phyloP scores from a whole-genome alignment of 2,329 filamentous ascomycete species.

The Blumeriella jaapii region DNA sequence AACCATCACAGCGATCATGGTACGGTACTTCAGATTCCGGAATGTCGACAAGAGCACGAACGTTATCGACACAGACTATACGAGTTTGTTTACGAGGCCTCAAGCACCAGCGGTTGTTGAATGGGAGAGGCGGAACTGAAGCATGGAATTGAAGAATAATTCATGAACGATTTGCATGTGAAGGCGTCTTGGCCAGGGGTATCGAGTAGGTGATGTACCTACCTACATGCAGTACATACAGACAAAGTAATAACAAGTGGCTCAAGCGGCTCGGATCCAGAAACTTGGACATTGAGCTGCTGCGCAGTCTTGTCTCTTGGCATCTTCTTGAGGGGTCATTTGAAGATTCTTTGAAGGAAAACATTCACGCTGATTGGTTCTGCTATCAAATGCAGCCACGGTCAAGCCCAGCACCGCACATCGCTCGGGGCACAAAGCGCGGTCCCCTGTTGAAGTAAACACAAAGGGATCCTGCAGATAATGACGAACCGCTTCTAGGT shows the following conservation, averaged over 20 bases:
- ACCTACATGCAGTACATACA: too few relatives aligned
- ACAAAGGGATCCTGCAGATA: too few relatives aligned
- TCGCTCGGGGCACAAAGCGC: too few relatives aligned
- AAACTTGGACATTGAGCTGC: too few relatives aligned
- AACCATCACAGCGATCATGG: constrained; percentile 67
- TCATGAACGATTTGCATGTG: constrained; percentile 14
- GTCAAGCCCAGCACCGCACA: constrained; percentile 3
- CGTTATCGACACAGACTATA: constrained; percentile 58
- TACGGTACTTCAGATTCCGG: constrained; percentile 68
- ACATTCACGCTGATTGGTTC: too few relatives aligned
- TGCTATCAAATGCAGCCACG: too few relatives aligned
- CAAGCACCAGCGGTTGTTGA: constrained; percentile 58
- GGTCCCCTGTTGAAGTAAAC: too few relatives aligned
- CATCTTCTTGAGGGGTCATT: neutral
- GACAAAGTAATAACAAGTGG: too few relatives aligned
- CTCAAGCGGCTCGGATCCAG: too few relatives aligned
- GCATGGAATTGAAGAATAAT: too few relatives aligned
- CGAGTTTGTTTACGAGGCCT: constrained; percentile 62
- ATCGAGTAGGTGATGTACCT: constrained; percentile 9
- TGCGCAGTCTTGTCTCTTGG: constrained; percentile 1
- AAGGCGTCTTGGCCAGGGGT: constrained; percentile 5
- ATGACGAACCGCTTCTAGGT: too few relatives aligned
- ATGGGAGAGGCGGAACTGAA: constrained; percentile 67
- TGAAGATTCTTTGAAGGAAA: too few relatives aligned
- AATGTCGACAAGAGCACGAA: constrained; percentile 61